A percentile compares a stretch with the other conserved stretches of the same genome.
Evolutionary conservation across 164 flowering plant species (phyloP).

Genomic region (Magnolia sinica): DNA sequence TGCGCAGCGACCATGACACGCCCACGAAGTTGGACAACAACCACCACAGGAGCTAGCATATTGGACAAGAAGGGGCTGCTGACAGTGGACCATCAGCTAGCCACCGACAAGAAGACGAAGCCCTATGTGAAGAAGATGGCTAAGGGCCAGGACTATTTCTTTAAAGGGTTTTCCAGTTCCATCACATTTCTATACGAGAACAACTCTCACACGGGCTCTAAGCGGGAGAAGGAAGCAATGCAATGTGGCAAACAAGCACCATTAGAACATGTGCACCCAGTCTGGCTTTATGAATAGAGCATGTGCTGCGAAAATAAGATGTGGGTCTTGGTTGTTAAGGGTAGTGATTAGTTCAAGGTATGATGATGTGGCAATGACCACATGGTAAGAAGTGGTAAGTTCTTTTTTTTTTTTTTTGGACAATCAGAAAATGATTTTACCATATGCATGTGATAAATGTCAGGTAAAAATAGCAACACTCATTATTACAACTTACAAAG

Average conservation of each 20-base stretch:
- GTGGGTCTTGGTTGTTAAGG: constrained; percentile 5
- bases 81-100: constrained; percentile 80
- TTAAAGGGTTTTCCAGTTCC: constrained; percentile 71
- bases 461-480: no score
- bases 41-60: no score
- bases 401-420: neutral
- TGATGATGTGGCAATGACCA: neutral
- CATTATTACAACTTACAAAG: no score
- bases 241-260: constrained; percentile 74
- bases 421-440: no score
- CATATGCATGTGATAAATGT: no score
- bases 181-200: constrained; percentile 82
- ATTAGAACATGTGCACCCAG: neutral
- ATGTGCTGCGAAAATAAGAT: constrained; percentile 13
- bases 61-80: constrained; percentile 91
- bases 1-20: no score
- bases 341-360: neutral
- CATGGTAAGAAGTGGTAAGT: constrained; percentile 8
- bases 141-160: constrained; percentile 81
- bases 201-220: constrained; percentile 83
- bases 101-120: constrained; percentile 70
- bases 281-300: no score
- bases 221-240: constrained; percentile 94
- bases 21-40: no score
- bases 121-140: constrained; percentile 94